Percentiles rank a stretch among this genome's conserved stretches.
Evolutionary conservation across 441 rosid species (phyloP).

Genomic region (Omphalea diandra): DNA sequence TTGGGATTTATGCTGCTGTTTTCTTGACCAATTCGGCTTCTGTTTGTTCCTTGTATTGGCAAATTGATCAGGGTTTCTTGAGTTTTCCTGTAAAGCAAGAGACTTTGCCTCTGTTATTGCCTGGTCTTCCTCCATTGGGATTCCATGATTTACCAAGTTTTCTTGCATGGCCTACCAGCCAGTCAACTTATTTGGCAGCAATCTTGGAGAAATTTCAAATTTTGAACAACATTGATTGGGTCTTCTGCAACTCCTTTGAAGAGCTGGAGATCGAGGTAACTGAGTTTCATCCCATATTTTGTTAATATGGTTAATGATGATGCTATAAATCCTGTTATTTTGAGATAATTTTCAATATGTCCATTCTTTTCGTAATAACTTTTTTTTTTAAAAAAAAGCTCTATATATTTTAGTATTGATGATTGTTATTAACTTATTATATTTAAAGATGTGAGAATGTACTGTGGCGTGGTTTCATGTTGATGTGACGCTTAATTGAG

Average conservation of each 20-base stretch:
- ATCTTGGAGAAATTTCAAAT: constrained; percentile 28
- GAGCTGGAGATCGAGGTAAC: constrained; percentile 46
- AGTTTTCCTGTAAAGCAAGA: constrained; percentile 31
- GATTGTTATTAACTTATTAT: too few species aligned
- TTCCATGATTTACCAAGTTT: constrained; percentile 38
- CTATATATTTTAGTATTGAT: too few species aligned
- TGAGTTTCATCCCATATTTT: neutral
- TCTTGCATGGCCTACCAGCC: constrained; percentile 30
- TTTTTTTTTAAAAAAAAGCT: too few species aligned
- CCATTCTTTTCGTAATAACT: too few species aligned
- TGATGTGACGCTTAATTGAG: too few species aligned
- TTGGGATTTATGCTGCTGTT: constrained; percentile 34
- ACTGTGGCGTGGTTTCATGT: too few species aligned
- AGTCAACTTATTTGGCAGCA: constrained; percentile 36
- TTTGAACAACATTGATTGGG: constrained; percentile 37
- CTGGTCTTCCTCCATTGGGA: constrained; percentile 41
- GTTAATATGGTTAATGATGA: too few species aligned
- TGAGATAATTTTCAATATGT: too few species aligned
- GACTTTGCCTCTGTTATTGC: constrained; percentile 26
- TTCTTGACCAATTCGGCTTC: constrained; percentile 45
- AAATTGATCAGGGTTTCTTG: constrained; percentile 28
- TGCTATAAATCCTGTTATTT: too few species aligned
- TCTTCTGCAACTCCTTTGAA: constrained; percentile 43
- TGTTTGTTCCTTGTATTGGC: constrained; percentile 41
- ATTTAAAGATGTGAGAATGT: too few species aligned